These are phyloP conservation scores for Lactifluus rugatus DNA, from an alignment of 768 basidiomycete species.

Conservation along the genomic window DNA sequence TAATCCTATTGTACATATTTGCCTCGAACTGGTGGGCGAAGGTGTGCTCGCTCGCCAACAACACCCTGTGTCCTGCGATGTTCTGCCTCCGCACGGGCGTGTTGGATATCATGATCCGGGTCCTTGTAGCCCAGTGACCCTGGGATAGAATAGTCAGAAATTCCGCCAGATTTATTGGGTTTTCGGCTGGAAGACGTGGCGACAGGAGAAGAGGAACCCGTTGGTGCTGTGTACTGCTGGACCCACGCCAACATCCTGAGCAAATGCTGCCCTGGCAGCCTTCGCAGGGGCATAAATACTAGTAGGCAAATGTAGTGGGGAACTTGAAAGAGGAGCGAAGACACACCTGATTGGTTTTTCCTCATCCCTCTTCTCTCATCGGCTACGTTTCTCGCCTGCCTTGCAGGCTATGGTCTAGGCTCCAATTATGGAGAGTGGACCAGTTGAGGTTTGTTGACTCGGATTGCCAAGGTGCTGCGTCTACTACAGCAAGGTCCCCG, in stretches of 20 bases:
- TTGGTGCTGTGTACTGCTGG: slow-evolving; percentile 29
- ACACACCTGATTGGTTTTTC: slow-evolving; percentile 71
- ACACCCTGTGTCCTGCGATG: too few species aligned
- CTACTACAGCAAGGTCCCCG: too few species aligned
- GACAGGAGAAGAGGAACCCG: slow-evolving; percentile 18
- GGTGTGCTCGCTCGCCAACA: too few species aligned
- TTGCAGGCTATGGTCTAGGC: slow-evolving; percentile 91
- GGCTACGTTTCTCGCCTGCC: slow-evolving; percentile 70
- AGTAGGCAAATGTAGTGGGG: not conserved
- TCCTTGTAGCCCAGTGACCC: slow-evolving; percentile 74
- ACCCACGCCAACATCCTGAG: slow-evolving; percentile 67
- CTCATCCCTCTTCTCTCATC: slow-evolving; percentile 86
- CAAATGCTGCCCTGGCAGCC: slow-evolving; percentile 75
- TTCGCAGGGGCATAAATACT: slow-evolving; percentile 26
- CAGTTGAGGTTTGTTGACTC: slow-evolving; percentile 72
- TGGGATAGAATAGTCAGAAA: slow-evolving; percentile 82
- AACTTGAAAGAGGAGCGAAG: not conserved
- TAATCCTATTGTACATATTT: too few species aligned
- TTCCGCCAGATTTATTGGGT: slow-evolving; percentile 51
- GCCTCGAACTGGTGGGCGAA: too few species aligned
- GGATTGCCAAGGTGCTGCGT: too few species aligned
- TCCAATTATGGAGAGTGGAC: too few species aligned
- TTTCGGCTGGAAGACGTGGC: slow-evolving; percentile 12
- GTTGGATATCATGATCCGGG: slow-evolving; percentile 65
- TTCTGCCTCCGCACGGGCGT: slow-evolving; percentile 48